These are phyloP conservation scores for Neoascochyta sp. DNA, from an alignment of 2,329 filamentous ascomycete species.

Conservation along the genomic window DNA sequence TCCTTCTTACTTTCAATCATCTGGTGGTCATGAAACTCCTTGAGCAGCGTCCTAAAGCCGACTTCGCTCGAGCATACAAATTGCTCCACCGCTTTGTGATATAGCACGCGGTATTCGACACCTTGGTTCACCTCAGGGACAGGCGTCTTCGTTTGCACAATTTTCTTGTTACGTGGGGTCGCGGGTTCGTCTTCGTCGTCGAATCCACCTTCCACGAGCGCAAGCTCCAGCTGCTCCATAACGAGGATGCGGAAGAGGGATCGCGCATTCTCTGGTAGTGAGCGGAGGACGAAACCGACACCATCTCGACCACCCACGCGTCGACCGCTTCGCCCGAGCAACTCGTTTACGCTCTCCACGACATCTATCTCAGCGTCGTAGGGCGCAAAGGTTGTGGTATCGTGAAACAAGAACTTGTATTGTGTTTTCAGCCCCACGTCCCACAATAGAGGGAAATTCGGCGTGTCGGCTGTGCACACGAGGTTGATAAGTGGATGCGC, in stretches of 20 bases:
- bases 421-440: conserved; percentile 78
- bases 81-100: conserved; percentile 92
- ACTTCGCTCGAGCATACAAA: conserved; percentile 97
- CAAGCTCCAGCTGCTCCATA: conserved; percentile 72
- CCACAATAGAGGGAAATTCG: conserved; percentile 85
- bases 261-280: conserved; percentile 86
- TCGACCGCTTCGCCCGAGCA: conserved; percentile 75
- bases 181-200: conserved; percentile 19
- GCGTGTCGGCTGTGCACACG: conserved; percentile 79
- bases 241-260: conserved; percentile 82
- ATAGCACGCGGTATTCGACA: conserved; percentile 85
- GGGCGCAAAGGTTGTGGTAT: conserved; percentile 83
- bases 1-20: conserved; percentile 92
- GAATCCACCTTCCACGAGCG: conserved; percentile 47
- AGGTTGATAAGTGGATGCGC: conserved; percentile 69
- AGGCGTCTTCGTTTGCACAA: conserved; percentile 20
- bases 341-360: conserved; percentile 84
- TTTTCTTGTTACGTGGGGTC: conserved; percentile 22
- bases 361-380: conserved; percentile 73
- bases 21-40: conserved; percentile 98
- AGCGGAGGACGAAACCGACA: conserved; percentile 84
- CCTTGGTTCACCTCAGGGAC: conserved; percentile 49
- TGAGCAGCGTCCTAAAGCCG: conserved; percentile 87
- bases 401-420: conserved; percentile 86
- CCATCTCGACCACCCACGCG: conserved; percentile 86